Conservation (phyloP, 805 yeast species). For the Phaffomyces opuntiae region DNA sequence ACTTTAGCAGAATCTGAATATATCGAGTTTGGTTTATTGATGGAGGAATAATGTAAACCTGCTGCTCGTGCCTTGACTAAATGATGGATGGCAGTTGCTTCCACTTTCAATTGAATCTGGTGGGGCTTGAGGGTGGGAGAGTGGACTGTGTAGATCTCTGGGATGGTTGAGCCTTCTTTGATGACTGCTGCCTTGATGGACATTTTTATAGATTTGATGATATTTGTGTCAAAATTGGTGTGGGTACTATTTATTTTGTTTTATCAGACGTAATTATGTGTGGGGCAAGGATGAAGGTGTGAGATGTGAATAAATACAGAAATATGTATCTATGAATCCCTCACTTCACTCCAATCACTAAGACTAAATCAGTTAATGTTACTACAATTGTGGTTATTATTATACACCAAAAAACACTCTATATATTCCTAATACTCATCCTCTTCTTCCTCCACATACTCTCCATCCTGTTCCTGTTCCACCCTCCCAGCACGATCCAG, state of each 20-base stretch:
- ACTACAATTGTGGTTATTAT: too few relatives aligned
- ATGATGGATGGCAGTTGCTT: slow-evolving; percentile 5
- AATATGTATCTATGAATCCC: too few relatives aligned
- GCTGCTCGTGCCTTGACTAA: slow-evolving; percentile 6
- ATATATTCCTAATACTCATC: neutral
- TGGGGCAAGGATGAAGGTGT: too few relatives aligned
- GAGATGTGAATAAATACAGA: too few relatives aligned
- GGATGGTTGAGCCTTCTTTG: neutral
- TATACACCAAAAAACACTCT: too few relatives aligned
- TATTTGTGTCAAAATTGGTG: neutral
- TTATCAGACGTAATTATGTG: too few relatives aligned
- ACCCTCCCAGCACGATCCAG: slow-evolving; percentile 33
- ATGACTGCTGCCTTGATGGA: neutral
- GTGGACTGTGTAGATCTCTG: neutral
- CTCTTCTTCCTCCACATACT: neutral
- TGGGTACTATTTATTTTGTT: too few relatives aligned
- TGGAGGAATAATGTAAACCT: slow-evolving; percentile 5
- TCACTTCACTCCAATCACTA: too few relatives aligned
- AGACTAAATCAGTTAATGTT: too few relatives aligned
- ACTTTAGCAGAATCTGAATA: neutral
- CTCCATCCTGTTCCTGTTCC: slow-evolving; percentile 5
- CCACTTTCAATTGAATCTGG: neutral
- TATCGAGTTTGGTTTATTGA: neutral
- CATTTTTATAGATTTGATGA: slow-evolving; percentile 2
- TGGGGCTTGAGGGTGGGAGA: neutral